Evolutionary conservation across 1,284 basidiomycete species (phyloP), one percentile per base, ranked within the genome.

Genomic region (Coniferiporia weirii): DNA sequence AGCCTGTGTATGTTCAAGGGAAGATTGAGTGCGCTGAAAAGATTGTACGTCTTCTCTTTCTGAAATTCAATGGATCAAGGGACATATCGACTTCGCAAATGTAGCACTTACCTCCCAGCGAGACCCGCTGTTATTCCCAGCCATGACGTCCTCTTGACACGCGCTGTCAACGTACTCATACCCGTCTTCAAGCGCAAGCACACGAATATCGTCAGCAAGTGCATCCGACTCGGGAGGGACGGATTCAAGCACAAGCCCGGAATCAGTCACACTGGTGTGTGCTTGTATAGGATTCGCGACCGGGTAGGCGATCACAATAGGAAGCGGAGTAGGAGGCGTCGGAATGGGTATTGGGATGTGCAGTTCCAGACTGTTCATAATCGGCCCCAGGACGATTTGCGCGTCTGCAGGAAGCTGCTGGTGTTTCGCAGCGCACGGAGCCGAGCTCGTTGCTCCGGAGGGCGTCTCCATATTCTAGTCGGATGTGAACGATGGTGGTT

Each of bases 271-370:
- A n/a, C 22, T 38, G 1, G 7, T 34, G 7, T 38, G 20, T 3
- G 44, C 34, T 13, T 38, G 32, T 19, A 38, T 49, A 12, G 48
- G 13, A 8, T 10, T 15, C 1, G 56, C 43, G 15, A 57, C 40
- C 8, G 56, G 56, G 49, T 57, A 57, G 9, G 56, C 56, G 17
- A 52, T 35, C 27, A 57, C 43, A 32, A 59, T 50, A 20, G 57
- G 57, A 19, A 59, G 19, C 34, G 57, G 57, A 15, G 57, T 54
- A 15, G 57, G 57, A 2, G 57, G 57, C 12, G 52, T 59, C 45
- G 57, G 57, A 27, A 59, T 59, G 6, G 43, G 57, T 13, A 59
- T 49, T 13, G 57, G 57, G 15, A 54, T 59, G 27, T 59, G 57
- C 45, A 59, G 35, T 27, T 59, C 57, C 6, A 59, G 52, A 40